Evolutionary conservation across 306 rosid genomes (phyloP).

Genomic region (Biancaea sappan): DNA sequence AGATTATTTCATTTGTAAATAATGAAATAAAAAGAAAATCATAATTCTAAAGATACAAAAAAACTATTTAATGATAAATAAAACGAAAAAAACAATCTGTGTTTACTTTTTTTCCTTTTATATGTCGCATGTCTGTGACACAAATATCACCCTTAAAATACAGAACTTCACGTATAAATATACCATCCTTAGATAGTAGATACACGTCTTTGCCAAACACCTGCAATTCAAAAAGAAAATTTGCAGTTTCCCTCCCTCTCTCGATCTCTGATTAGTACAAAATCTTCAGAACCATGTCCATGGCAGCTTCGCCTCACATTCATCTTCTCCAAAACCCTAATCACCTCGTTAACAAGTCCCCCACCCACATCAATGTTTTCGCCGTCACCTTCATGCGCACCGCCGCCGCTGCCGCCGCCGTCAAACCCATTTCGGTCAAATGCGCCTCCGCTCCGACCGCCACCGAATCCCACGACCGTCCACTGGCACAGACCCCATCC

Average conservation of each 20-base stretch:
- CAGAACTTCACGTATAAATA: neutral
- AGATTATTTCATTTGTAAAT: too few relatives aligned
- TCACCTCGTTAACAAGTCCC: conserved; percentile 22
- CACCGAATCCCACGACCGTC: conserved; percentile 36
- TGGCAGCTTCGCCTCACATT: conserved; percentile 62
- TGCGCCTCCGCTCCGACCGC: conserved; percentile 53
- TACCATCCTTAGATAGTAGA: neutral
- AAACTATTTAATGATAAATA: too few relatives aligned
- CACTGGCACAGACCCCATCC: conserved; percentile 35
- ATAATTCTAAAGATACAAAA: too few relatives aligned
- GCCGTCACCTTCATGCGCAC: conserved; percentile 39
- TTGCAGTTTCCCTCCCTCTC: neutral
- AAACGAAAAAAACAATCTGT: too few relatives aligned
- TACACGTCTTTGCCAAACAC: neutral
- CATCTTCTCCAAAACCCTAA: conserved; percentile 54
- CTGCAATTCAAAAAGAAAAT: neutral
- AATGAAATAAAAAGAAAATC: too few relatives aligned
- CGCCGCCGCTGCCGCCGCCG: conserved; percentile 23
- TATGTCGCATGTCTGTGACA: too few relatives aligned
- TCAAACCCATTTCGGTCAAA: conserved; percentile 56
- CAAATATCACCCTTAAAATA: too few relatives aligned
- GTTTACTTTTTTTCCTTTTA: too few relatives aligned
- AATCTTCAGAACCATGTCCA: conserved; percentile 49
- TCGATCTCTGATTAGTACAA: neutral
- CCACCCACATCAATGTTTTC: conserved; percentile 19